phyloP scores from a whole-genome alignment of 2,329 filamentous ascomycete genomes.

The Sarocladium kiliense region DNA sequence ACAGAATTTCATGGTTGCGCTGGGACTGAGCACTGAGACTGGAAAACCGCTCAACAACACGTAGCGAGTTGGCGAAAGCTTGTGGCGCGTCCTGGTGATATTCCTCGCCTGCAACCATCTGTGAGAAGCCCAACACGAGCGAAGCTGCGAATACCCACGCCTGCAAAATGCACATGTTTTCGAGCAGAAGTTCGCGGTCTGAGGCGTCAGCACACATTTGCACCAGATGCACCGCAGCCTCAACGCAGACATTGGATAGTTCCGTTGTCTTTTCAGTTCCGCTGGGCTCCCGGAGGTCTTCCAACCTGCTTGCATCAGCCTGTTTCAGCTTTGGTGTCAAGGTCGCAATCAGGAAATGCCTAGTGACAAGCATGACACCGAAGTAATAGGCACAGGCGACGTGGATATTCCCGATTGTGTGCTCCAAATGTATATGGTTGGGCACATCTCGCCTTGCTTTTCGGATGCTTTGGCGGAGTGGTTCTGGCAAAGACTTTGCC shows the following conservation, averaged over 20 bases:
- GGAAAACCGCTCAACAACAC: background rate
- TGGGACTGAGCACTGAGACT: slow-evolving; percentile 4
- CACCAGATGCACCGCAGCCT: slow-evolving; percentile 2
- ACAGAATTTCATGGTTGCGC: slow-evolving; percentile 6
- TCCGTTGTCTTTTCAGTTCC: background rate
- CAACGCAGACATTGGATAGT: slow-evolving; percentile 3
- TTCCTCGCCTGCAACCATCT: background rate
- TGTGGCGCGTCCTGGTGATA: slow-evolving; percentile 1
- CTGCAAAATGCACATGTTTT: slow-evolving; percentile 5
- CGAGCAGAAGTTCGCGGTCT: slow-evolving; percentile 1
- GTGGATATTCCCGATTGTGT: slow-evolving; percentile 4
- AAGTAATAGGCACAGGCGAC: slow-evolving; percentile 7
- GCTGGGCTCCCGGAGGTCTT: background rate
- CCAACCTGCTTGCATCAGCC: background rate
- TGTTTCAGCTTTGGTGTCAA: slow-evolving; percentile 4
- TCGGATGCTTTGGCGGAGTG: slow-evolving; percentile 2
- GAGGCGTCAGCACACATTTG: slow-evolving; percentile 4
- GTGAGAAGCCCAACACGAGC: slow-evolving; percentile 1
- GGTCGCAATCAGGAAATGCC: slow-evolving; percentile 2
- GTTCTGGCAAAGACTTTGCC: background rate
- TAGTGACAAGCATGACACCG: background rate
- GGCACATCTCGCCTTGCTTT: slow-evolving; percentile 3
- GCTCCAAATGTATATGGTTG: background rate
- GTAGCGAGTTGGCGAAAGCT: slow-evolving; percentile 2
- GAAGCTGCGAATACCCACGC: slow-evolving; percentile 2